Evolutionary conservation across 75 land plant genomes (phyloP).

Genomic region (Cupressus sempervirens): DNA sequence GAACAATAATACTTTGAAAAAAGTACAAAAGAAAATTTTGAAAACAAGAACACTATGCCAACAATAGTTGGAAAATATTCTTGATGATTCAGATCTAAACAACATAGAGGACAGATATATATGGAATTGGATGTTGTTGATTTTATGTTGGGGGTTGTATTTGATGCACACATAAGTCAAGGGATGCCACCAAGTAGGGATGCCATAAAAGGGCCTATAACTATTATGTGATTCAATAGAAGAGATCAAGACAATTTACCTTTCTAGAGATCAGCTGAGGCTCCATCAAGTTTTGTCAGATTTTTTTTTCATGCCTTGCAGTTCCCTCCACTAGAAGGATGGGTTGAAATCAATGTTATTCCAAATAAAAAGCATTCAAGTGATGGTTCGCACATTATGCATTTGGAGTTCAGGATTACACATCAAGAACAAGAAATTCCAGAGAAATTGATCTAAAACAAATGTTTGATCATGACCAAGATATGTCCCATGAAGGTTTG

Average conservation of each 20-base stretch:
- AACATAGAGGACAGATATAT: constrained; percentile 81
- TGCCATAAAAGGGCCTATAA: constrained; percentile 36
- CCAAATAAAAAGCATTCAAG: constrained; percentile 43
- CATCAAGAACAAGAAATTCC: constrained; percentile 78
- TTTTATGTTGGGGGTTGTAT: constrained; percentile 51
- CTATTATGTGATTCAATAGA: constrained; percentile 43
- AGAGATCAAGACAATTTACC: constrained; percentile 40
- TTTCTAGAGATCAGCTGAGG: constrained; percentile 68
- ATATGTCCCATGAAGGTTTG: constrained; percentile 69
- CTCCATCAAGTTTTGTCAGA: constrained; percentile 73
- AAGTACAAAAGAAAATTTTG: constrained; percentile 63
- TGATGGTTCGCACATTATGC: constrained; percentile 42
- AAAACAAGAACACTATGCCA: constrained; percentile 55
- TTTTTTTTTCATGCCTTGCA: constrained; percentile 45
- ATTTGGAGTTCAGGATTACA: constrained; percentile 69
- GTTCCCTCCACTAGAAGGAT: constrained; percentile 38
- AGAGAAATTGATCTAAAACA: constrained; percentile 65
- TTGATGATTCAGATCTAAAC: constrained; percentile 65
- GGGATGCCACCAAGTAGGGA: constrained; percentile 46
- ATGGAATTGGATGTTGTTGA: constrained; percentile 48
- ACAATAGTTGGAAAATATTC: constrained; percentile 64
- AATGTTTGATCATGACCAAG: constrained; percentile 66
- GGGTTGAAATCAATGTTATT: constrained; percentile 40
- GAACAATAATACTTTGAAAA: constrained; percentile 39
- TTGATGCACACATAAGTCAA: constrained; percentile 56